These are phyloP conservation scores for Dioscorea alata DNA, from an alignment of 106 monocot genomes.

Conservation along the genomic window DNA sequence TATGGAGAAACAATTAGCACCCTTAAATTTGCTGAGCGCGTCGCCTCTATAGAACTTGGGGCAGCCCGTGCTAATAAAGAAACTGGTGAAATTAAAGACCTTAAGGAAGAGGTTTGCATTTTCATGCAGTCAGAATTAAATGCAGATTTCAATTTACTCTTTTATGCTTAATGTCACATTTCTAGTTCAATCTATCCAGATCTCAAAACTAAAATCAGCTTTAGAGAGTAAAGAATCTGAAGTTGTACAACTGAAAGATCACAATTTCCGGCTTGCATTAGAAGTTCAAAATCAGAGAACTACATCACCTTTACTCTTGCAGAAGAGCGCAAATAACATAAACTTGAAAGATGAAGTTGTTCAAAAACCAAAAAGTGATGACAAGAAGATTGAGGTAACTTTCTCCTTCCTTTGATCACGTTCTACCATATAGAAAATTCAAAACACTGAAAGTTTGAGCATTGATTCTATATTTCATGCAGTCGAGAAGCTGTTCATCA, in stretches of 20 bases:
- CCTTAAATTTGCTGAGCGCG: slow-evolving; percentile 46
- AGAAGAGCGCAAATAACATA: background rate
- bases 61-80: slow-evolving; percentile 45
- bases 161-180: background rate
- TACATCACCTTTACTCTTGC: slow-evolving; percentile 12
- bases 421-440: background rate
- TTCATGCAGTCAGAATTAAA: background rate
- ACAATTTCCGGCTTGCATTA: background rate
- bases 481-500: slow-evolving; percentile 37
- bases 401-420: background rate
- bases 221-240: slow-evolving; percentile 24
- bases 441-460: background rate
- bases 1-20: slow-evolving; percentile 50
- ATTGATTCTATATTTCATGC: background rate
- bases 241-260: slow-evolving; percentile 9
- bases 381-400: slow-evolving; percentile 20
- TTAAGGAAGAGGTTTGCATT: slow-evolving; percentile 30
- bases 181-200: slow-evolving; percentile 9
- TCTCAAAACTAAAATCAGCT: slow-evolving; percentile 25
- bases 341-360: slow-evolving; percentile 17
- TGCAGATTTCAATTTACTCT: background rate
- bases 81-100: slow-evolving; percentile 34
- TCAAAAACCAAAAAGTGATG: slow-evolving; percentile 1
- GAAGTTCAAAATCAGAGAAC: slow-evolving; percentile 16
- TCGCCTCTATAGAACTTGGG: slow-evolving; percentile 38